phyloP scores from a whole-genome alignment of 345 rosid genomes.

The Euclidium syriacum region DNA sequence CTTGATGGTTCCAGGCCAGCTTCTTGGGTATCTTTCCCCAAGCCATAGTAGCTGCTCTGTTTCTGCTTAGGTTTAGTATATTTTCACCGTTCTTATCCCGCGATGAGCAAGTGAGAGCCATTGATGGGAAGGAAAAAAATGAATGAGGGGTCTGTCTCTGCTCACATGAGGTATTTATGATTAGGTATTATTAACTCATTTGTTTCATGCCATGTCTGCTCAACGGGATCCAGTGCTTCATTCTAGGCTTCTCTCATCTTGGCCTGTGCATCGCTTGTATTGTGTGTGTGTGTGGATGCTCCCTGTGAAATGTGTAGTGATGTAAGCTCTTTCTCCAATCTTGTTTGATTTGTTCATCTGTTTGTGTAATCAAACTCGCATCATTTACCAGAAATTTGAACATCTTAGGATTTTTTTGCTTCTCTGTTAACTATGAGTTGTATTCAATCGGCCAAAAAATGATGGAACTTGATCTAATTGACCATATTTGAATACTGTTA shows the following conservation, averaged over 20 bases:
- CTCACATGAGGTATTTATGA: not conserved
- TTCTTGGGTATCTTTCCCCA: not conserved
- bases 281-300: not conserved
- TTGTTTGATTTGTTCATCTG: not conserved
- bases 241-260: not conserved
- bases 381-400: not conserved
- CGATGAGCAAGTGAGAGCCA: not conserved
- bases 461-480: too few relatives aligned
- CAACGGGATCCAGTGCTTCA: not conserved
- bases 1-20: constrained; percentile 12
- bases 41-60: not conserved
- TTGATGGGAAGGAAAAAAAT: not conserved
- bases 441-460: too few relatives aligned
- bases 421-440: too few relatives aligned
- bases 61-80: not conserved
- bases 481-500: too few relatives aligned
- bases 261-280: not conserved
- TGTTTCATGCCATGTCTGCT: constrained; percentile 2
- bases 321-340: not conserved
- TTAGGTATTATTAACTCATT: constrained; percentile 3
- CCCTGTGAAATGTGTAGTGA: not conserved
- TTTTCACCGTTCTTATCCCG: not conserved
- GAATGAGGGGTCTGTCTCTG: not conserved
- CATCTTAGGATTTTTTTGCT: not conserved
- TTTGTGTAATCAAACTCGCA: constrained; percentile 5